These are phyloP conservation scores for Coemansia sp. DNA, from an alignment of 192 early-diverging fungal genomes.

Conservation along the genomic window DNA sequence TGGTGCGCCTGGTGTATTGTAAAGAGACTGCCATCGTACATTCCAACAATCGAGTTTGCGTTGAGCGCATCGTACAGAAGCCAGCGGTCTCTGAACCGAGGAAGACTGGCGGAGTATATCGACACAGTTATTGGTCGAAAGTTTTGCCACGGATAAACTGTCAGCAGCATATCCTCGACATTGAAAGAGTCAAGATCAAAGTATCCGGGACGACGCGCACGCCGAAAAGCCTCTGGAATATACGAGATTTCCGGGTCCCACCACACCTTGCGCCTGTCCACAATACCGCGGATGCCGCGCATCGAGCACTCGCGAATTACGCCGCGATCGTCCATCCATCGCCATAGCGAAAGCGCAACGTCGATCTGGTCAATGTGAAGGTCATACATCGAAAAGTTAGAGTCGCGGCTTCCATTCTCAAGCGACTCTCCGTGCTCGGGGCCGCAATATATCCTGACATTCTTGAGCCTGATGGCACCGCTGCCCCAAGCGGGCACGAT, in stretches of 20 bases:
- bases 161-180: slow-evolving; percentile 86
- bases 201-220: slow-evolving; percentile 67
- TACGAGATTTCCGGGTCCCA: slow-evolving; percentile 69
- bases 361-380: slow-evolving; percentile 78
- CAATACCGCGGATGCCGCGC: slow-evolving; percentile 83
- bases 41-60: slow-evolving; percentile 85
- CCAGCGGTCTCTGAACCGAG: slow-evolving; percentile 88
- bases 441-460: slow-evolving; percentile 66
- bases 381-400: slow-evolving; percentile 89
- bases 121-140: slow-evolving; percentile 87
- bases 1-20: slow-evolving; percentile 86
- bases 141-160: slow-evolving; percentile 68
- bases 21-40: slow-evolving; percentile 94
- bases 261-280: slow-evolving; percentile 78
- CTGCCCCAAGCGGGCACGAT: slow-evolving; percentile 91
- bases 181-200: slow-evolving; percentile 83
- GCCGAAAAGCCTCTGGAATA: slow-evolving; percentile 60
- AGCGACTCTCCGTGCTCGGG: slow-evolving; percentile 43
- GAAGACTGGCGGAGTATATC: slow-evolving; percentile 82
- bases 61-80: slow-evolving; percentile 85
- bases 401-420: slow-evolving; percentile 51
- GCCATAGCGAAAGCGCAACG: slow-evolving; percentile 79
- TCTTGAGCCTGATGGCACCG: slow-evolving; percentile 82
- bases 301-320: slow-evolving; percentile 79
- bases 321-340: slow-evolving; percentile 86